Base-by-base conservation (phyloP, 2,329 filamentous ascomycete species). In the Mycocentrospora acerina region DNA sequence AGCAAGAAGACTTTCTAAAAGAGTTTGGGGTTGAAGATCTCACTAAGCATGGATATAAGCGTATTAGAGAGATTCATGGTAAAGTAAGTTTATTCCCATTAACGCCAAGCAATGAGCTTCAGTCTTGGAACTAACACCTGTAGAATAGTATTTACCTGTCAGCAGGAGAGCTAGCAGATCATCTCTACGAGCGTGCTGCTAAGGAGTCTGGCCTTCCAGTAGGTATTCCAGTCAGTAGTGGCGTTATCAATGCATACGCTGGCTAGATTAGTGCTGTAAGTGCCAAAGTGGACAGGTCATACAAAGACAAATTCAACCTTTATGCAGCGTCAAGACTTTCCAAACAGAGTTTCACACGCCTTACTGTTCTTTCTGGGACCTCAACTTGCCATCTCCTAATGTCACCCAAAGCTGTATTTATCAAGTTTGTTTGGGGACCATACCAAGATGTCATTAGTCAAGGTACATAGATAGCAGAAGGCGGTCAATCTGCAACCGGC, bases 251-350 rank as follows among this genome's bases (percentile, higher is more conserved):
- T 66, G 93, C 93, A 13, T 98, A 98, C 60, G 93, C 93, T 43
- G 93, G 93, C 49, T 98, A 93, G 93, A 93, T 98, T 55, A 93
- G 93, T 44, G 97, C 93, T 1, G 93, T 98, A n/a, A 93, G 93
- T 41, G 91, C 93, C 44, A 96, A 96, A 69, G 88, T 96, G n/a
- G n/a, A n/a, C 55, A 80, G 89, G 51, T 79, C 94, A 12, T 76
- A 78, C 27, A 71, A 76, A 40, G 81, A 86, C 39, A 78, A 85
- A 31, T 77, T 91, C 25, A 83, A 85, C 62, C 75, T 80, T 43
- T 78, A 78, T 24, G 76, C 78, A 4, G 78, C 86, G 2, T 83
- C 86, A 61, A 94, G 94, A 69, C 89, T 95, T 62, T 80, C 91
- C n/a, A 81, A 85, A 2, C 90, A 96, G 69, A 91, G 91, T 5